Evolutionary conservation across 441 rosid genomes (phyloP), one percentile per base, ranked within the genome.

Genomic region (Gossypium gossypioides): DNA sequence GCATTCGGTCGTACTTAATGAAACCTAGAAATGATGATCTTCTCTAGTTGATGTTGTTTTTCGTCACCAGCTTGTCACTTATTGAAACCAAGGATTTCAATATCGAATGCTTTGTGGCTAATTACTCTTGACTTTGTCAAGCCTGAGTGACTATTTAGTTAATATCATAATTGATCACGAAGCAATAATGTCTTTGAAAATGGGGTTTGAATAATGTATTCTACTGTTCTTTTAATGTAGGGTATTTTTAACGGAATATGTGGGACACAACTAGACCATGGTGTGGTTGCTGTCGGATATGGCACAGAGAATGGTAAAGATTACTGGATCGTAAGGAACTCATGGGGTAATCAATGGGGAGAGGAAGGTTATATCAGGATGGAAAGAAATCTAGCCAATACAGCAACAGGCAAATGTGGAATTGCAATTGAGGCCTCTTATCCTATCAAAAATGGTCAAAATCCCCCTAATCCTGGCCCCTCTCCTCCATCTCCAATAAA

Each of bases 381-480:
- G 96, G 91, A 76, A 55, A 80, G 97, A 46, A 88, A 85, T 52
- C 19, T 80, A 50, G 78, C 58, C 7, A 73, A 61, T 0, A 58
- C 71, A 15, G 50, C 73, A 21, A 59, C 91, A 0, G 98, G 97
- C 0, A 89, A 86, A 79, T 93, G 98, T 77, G 98, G 98, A 55
- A 93, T 93, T 73, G 96, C 95, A 2, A 68, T 93, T 67, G 91
- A 89, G 55, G 80, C 96, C 42, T 93, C 98, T 9, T 93, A 91
- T 75, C 97, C 98, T 0, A 73, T 89, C 58, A 93, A 93, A 86
- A 84, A 75, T 7, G 86, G 96, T 58, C 82, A 75, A 61, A 93
- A 93, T 73, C 98, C 96, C 0, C 98, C 98, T 0, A 88, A 93
- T 66, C 98, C 98, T 0, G 97, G 96, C 1, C 98, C 98, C 0